phyloP scores from a whole-genome alignment of 352 stramenopile genomes.

The Phytopythium montanum region DNA sequence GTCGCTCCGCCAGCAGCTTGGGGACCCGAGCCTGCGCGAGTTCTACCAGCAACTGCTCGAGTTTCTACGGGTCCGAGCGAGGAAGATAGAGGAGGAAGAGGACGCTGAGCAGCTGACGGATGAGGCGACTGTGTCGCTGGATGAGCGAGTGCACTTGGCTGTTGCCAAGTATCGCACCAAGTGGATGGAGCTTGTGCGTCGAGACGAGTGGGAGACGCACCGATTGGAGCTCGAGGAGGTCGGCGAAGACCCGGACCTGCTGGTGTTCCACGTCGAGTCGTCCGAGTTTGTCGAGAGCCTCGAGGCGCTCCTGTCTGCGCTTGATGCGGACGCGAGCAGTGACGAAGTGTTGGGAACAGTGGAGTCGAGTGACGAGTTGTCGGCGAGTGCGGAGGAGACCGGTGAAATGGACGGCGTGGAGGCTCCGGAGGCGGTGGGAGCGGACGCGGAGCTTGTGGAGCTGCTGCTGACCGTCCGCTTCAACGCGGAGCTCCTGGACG shows the following conservation, averaged over 20 bases:
- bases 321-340: conserved; percentile 11
- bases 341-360: not conserved
- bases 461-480: conserved; percentile 50
- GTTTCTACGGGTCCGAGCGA: conserved; percentile 22
- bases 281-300: conserved; percentile 29
- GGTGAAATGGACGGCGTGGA: conserved; percentile 6
- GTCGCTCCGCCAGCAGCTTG: conserved; percentile 41
- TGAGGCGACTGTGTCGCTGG: conserved; percentile 14
- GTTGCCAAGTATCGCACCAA: conserved; percentile 16
- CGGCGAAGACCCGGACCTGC: conserved; percentile 58
- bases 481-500: conserved; percentile 38
- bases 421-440: not conserved
- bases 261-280: conserved; percentile 66
- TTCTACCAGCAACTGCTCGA: conserved; percentile 57
- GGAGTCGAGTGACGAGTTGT: not conserved
- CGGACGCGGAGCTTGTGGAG: conserved; percentile 30
- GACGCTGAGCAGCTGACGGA: not conserved
- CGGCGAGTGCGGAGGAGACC: not conserved
- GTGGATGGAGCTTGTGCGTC: conserved; percentile 22
- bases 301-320: conserved; percentile 29
- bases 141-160: conserved; percentile 33
- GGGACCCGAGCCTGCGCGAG: conserved; percentile 30
- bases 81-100: conserved; percentile 10
- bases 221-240: conserved; percentile 49
- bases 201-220: conserved; percentile 25